Base-by-base conservation (phyloP, 495 filamentous ascomycete genomes). In the Extremus antarcticus region DNA sequence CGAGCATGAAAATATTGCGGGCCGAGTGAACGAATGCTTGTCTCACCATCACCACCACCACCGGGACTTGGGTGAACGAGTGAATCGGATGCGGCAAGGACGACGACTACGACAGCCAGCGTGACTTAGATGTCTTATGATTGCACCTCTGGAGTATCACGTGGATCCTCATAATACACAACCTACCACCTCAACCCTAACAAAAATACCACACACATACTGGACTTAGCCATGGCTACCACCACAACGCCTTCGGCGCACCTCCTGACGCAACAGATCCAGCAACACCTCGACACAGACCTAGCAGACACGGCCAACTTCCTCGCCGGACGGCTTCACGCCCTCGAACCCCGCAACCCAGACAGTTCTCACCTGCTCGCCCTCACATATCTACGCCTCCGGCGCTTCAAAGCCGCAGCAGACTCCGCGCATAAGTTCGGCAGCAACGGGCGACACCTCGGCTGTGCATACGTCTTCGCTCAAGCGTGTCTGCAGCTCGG, bases 201-300 rank as follows among this genome's bases (percentile, higher is more conserved):
- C n/a, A n/a, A n/a, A n/a, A n/a, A n/a, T 35, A 13, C 29, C 7
- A 35, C 4, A 16, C 4, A 15, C 11, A 32, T 22, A 48, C 60
- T n/a, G 16, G 57, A 49, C 39, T 35, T 58, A 62, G 78, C 57
- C 66, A 94, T 94, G 89, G 78, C 86, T 53, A 83, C 87, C 8
- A 78, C 78, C 25, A 80, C 76, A 59, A 67, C 77, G 17, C 76
- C 83, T 66, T 76, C 90, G 60, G 74, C 84, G 40, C 74, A 75
- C 66, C 86, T 94, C 70, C 74, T 97, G 61, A 79, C 85, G 65
- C 86, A 92, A 65, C 76, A 88, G 50, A 82, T 97, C 56, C 86
- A 89, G 70, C 95, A 97, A 71, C 83, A 94, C 65, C 80, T 98
- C 66, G 92, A 98, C 70, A 94, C 91, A 61, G 84, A 90, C 62